Base-by-base conservation (phyloP, 2,329 filamentous ascomycete species). In the Cladosporium sp. region DNA sequence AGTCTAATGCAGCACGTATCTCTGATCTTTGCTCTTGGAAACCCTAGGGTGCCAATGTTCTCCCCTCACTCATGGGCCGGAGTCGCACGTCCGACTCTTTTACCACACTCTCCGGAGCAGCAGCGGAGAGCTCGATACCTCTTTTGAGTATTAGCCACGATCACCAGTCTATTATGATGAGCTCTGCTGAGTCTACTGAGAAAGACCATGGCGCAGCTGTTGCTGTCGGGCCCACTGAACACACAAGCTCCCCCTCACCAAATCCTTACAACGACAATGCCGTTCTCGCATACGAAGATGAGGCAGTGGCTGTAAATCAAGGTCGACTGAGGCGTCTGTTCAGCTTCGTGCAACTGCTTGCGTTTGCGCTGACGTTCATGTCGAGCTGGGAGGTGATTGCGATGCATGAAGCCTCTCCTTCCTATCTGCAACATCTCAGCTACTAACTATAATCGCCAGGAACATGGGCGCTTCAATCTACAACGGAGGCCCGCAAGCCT, bases 311-410 rank as follows among this genome's bases (percentile, higher is more conserved):
- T n/a, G 39, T 15, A 4, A 44, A 45, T 25, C 39, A 54, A 34
- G 37, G 50, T 12, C 22, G 37, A 9, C 19, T 54, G 37, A 42
- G 65, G 57, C 66, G 67, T 13, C 67, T 65, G 52, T 69, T 69
- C 57, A 64, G 57, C 32, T 66, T 69, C 51, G 59, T 68, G 32
- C 62, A 61, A n/a, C 69, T 68, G 47, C 59, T 69, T 6, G 67
- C 66, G n/a, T 70, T 70, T 50, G 62, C 61, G 3, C 64, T 60
- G 32, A 69, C 67, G 0, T 58, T 70, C 39, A 67, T 71, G 59
- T 61, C 62, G n/a, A 65, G 62, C 35, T 70, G 68, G 68, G 66
- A 70, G 56, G 60, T 62, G 19, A 56, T 67, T 19, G 58, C 56
- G 24, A 60, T 57, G 58, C 49, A 9, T 32, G 53, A 9, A n/a